Evolutionary conservation across 306 rosid genomes (phyloP), one percentile per base, ranked within the genome.

Genomic region (Castanopsis chinensis): DNA sequence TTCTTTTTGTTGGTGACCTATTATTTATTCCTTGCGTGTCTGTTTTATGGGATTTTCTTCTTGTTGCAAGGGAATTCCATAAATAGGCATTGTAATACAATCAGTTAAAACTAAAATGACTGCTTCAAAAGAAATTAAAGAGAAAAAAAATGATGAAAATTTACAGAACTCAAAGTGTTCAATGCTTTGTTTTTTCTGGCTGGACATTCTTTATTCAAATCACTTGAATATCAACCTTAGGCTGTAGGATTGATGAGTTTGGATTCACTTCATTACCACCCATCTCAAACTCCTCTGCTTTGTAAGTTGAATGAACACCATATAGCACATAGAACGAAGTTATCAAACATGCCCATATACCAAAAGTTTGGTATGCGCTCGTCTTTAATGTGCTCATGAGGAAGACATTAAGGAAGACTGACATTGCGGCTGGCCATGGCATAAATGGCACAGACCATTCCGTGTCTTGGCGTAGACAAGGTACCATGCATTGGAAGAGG

Each of bases 351-450:
- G 92, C 35, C 97, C 97, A 92, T 5, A 92, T 56, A 21, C 82
- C 97, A 77, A 95, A 91, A 19, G 97, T 83, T 80, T 88, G 90
- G 5, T 90, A 90, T 41, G 99, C 82, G 25, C 85, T 41, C 14
- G 60, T 25, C 58, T 87, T 91, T n/a, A 95, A 80, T 0, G 89
- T 88, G 6, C 92, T 84, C 90, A 92, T 88, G 63, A 92, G 97
- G 77, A 92, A 95, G 23, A 91, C 84, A 78, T 92, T 95, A 2
- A 95, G 97, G 83, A 86, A 90, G 57, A 95, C 87, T 28, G 98
- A 92, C 21, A 90, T 67, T 4, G 93, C 83, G 3, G 99, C 88
- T 32, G 97, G 97, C 99, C 98, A 95, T 5, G 99, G 99, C 99
- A 94, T 94, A 73, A 87, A 84, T 0, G 97, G 99, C 54, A 94